Evolutionary conservation across 352 stramenopile species (phyloP).

Genomic region (Thalassiosira hispida): DNA sequence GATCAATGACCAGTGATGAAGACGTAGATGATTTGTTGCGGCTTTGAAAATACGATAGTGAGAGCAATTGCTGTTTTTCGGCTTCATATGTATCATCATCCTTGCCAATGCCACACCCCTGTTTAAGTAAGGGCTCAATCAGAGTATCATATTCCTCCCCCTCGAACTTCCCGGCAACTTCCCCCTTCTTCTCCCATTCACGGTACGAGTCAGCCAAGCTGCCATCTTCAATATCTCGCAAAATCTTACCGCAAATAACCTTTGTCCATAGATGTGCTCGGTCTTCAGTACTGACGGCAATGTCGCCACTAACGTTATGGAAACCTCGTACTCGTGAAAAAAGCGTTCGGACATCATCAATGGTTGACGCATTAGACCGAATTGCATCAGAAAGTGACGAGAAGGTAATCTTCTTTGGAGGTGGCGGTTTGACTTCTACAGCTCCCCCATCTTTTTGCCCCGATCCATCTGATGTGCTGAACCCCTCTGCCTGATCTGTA

Average conservation of each 20-base stretch:
- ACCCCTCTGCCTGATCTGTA: neutral
- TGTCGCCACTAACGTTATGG: constrained; percentile 14
- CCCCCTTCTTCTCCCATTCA: constrained; percentile 58
- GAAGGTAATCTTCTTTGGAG: constrained; percentile 27
- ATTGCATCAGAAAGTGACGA: constrained; percentile 51
- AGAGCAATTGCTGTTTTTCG: constrained; percentile 46
- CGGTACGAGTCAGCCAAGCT: constrained; percentile 76
- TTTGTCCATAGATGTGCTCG: constrained; percentile 71
- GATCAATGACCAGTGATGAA: constrained; percentile 44
- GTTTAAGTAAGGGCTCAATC: constrained; percentile 30
- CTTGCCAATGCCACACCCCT: constrained; percentile 29
- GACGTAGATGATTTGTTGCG: constrained; percentile 25
- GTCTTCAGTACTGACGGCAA: constrained; percentile 40
- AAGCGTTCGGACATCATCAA: constrained; percentile 56
- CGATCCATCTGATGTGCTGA: neutral
- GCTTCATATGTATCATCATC: constrained; percentile 23
- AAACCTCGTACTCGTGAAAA: constrained; percentile 34
- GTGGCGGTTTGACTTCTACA: neutral
- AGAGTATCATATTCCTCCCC: constrained; percentile 33
- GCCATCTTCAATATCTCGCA: constrained; percentile 62
- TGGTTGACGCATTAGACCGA: constrained; percentile 48
- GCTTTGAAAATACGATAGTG: constrained; percentile 56
- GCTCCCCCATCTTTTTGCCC: constrained; percentile 4
- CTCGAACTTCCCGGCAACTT: constrained; percentile 6
- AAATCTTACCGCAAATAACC: constrained; percentile 70